These are phyloP conservation scores for Cyberlindnera maclurae DNA, from an alignment of 805 yeast species.

Conservation along the genomic window DNA sequence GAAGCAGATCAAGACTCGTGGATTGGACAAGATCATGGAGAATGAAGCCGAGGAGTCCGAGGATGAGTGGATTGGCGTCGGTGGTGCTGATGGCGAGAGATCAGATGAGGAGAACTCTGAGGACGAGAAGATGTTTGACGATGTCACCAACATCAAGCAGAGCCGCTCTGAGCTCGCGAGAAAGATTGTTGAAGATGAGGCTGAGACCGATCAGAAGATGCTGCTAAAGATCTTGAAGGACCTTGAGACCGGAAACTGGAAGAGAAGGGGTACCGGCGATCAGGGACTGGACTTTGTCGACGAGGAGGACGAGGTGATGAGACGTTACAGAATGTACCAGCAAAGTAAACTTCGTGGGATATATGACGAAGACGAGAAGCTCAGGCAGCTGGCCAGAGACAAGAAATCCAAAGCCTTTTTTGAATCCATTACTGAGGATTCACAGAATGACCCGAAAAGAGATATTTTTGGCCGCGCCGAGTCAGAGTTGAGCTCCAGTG, in stretches of 20 bases:
- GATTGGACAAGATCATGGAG: constrained; percentile 56
- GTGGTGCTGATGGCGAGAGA: constrained; percentile 59
- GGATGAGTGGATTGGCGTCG: constrained; percentile 80
- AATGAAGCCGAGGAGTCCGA: constrained; percentile 86
- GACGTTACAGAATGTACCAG: constrained; percentile 19
- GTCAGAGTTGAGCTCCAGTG: constrained; percentile 21
- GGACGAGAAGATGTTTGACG: constrained; percentile 74
- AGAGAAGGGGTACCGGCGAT: constrained; percentile 42
- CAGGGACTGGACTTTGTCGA: constrained; percentile 63
- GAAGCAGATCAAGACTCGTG: constrained; percentile 49
- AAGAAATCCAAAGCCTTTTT: constrained; percentile 62
- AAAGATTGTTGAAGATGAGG: constrained; percentile 51
- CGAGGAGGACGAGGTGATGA: constrained; percentile 59
- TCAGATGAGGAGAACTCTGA: constrained; percentile 57
- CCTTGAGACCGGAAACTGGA: constrained; percentile 63
- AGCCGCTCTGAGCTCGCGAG: constrained; percentile 53
- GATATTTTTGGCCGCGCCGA: constrained; percentile 26
- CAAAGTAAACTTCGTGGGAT: constrained; percentile 32
- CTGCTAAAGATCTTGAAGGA: constrained; percentile 65
- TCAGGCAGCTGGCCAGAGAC: constrained; percentile 41
- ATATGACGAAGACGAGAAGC: constrained; percentile 41
- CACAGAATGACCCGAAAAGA: constrained; percentile 22
- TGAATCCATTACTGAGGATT: constrained; percentile 49
- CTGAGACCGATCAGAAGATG: constrained; percentile 53
- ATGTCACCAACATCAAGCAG: constrained; percentile 48